These are phyloP conservation scores for Dichotomocladium elegans DNA, from an alignment of 371 early-diverging fungal species.

Conservation along the genomic window DNA sequence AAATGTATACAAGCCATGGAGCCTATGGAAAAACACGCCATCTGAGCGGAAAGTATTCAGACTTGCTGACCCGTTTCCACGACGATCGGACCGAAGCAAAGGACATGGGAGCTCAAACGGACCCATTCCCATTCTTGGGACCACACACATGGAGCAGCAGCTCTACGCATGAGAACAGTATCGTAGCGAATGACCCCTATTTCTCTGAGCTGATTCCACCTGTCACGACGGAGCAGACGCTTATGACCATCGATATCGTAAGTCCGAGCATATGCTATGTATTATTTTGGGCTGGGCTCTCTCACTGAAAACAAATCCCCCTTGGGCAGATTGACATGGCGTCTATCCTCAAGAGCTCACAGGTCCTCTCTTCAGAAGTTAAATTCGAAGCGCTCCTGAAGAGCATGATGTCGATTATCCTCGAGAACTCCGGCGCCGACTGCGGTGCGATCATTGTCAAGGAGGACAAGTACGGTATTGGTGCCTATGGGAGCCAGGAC, in stretches of 20 bases:
- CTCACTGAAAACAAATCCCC: too few species aligned
- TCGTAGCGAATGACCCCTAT: too few species aligned
- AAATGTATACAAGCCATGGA: slow-evolving; percentile 23
- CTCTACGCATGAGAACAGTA: too few species aligned
- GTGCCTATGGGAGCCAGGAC: slow-evolving; percentile 38
- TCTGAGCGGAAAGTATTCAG: slow-evolving; percentile 18
- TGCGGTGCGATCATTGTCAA: slow-evolving; percentile 43
- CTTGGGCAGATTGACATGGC: slow-evolving; percentile 28
- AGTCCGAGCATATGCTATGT: not conserved
- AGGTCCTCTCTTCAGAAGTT: slow-evolving; percentile 45
- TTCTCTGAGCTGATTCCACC: slow-evolving; percentile 15
- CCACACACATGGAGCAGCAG: slow-evolving; percentile 35
- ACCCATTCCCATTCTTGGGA: slow-evolving; percentile 31
- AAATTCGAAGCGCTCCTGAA: slow-evolving; percentile 36
- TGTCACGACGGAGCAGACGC: slow-evolving; percentile 38
- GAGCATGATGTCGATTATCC: slow-evolving; percentile 40
- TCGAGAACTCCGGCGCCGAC: slow-evolving; percentile 45
- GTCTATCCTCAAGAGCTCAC: slow-evolving; percentile 43
- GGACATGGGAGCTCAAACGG: slow-evolving; percentile 39
- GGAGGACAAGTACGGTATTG: slow-evolving; percentile 34
- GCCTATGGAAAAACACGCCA: slow-evolving; percentile 42
- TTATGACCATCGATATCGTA: slow-evolving; percentile 41
- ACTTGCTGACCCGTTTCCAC: slow-evolving; percentile 18
- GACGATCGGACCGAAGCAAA: slow-evolving; percentile 26
- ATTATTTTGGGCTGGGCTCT: too few species aligned